Evolutionary conservation across 371 early-diverging fungal species (phyloP), one percentile per base, ranked within the genome.

Genomic region (Mucor plumbeus): DNA sequence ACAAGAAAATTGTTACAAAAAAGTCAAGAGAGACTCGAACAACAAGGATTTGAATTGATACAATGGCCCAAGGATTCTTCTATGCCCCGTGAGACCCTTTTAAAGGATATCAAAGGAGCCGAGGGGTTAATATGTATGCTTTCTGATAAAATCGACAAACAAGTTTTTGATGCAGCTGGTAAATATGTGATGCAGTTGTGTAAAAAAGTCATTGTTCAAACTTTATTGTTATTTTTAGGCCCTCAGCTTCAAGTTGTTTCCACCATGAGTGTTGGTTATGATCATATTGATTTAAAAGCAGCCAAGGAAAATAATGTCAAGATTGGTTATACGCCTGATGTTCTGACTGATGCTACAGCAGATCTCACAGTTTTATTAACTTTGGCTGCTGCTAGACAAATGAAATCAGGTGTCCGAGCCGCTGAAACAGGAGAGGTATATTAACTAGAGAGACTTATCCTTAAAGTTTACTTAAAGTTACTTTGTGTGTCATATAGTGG

Each of bases 311-410:
- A 83, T 35, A 78, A 80, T 7, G 73, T 94, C 50, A 63, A 68
- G n/a, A 68, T 96, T 10, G 95, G 95, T 7, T 84, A 91, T 68
- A 95, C 96, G 0, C 94, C 95, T n/a, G 92, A 90, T 65, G 95
- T 95, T 1, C 79, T 95, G 56, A 96, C 95, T 0, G 95, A 94
- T 68, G 94, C 95, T 0, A 91, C 92, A 1, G 97, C 96, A 8
- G 96, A 95, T 50, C 76, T 94, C 3, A 90, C 94, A 0, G 83
- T 90, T 5, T 81, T 90, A n/a, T 76, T 96, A 50, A 85, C 90
- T 13, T 77, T 96, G 47, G 88, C 89, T 21, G 91, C 92, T 0
- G 80, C 88, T 6, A 83, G 97, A 19, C 74, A 88, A 13, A 85
- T 93, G 64, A 87, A 87, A 38, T 87, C 88, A 65, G 89, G 84